Evolutionary conservation across 1,284 basidiomycete species (phyloP), one percentile per base, ranked within the genome.

Genomic region (Pseudozyma sp.): DNA sequence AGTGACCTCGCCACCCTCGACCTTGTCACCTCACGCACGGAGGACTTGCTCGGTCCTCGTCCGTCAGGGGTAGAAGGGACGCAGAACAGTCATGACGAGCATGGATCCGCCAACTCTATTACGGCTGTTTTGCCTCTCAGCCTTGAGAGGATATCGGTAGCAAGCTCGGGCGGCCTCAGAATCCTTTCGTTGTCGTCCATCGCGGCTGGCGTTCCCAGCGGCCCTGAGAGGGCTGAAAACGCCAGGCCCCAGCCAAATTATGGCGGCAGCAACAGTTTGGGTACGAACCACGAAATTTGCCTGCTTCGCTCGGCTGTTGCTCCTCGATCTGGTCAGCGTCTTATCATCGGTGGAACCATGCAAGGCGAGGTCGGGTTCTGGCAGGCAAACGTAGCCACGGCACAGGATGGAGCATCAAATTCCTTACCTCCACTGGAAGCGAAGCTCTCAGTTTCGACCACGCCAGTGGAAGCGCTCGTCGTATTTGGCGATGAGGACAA

Each of bases 371-470:
- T 83, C 14, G 72, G 63, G 4, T 60, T 83, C 30, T 80, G 66
- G 94, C 52, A 44, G 3, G 56, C 57, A 10, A 49, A 50, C 7
- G 3, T 53, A 14, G 29, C 33, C 14, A 9, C 49, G 1, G 50
- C 43, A 16, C 55, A 52, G n/a, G 33, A 9, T 39, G 37, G 42
- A 5, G 16, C 34, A 1, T 48, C 65, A 4, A 14, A 34, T 11
- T 19, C 42, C n/a, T 34, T 33, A 31, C 86, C 92, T 47, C 87
- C 88, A 50, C 85, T 92, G 5, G 87, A 88, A 62, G 90, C 90
- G 4, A 87, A 87, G 4, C 92, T 92, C 89, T 89, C 88, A 0
- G 81, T 91, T 10, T 94, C 94, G 80, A 88, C 87, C 4, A 87
- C 88, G 0, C 89, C 90, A 1, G 86, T 94, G 5, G 78, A 85